Base-by-base conservation (phyloP, 371 early-diverging fungal species). In the Batkoa obscura region DNA sequence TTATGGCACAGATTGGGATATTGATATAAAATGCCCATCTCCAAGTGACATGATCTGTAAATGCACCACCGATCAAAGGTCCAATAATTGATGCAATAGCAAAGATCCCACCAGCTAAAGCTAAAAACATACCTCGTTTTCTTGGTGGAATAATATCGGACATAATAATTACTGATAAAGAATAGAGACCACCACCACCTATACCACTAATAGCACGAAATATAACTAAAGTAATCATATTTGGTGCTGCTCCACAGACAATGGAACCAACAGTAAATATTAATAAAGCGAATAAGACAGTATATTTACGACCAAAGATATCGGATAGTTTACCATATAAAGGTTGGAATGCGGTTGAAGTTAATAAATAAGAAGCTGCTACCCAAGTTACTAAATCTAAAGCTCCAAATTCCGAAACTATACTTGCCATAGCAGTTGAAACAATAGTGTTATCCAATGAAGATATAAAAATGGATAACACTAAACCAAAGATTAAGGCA, bases 371-470 rank as follows among this genome's bases (percentile, higher is more conserved):
- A 10, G 78, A 70, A 0, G 77, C 78, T 31, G 74, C 79, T 9
- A 83, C 76, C 83, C 83, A 83, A 30, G 76, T 63, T 57, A 79
- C 72, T 60, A 75, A 68, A 17, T 68, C 54, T 59, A 76, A 67
- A 36, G 73, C 71, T 17, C 75, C 64, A 56, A 86, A 83, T 17
- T 80, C 81, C 10, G 73, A 73, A n/a, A 78, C 79, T 55, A 86
- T 84, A 9, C 63, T 70, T 53, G 83, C 79, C 9, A 84, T 64
- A 15, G 85, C 79, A n/a, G 80, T 82, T 2, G 87, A 83, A 34
- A 89, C 75, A 33, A 86, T 80, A 0, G 86, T 86, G 35, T 75
- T 72, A 60, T 85, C 85, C 37, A 86, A 67, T 31, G 80, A 81
- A 5, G 82, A 78, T 66, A 86, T 74, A 62, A 88, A 84, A 59